Evolutionary conservation across 306 rosid genomes (phyloP).

Genomic region (Vigna unguiculata): DNA sequence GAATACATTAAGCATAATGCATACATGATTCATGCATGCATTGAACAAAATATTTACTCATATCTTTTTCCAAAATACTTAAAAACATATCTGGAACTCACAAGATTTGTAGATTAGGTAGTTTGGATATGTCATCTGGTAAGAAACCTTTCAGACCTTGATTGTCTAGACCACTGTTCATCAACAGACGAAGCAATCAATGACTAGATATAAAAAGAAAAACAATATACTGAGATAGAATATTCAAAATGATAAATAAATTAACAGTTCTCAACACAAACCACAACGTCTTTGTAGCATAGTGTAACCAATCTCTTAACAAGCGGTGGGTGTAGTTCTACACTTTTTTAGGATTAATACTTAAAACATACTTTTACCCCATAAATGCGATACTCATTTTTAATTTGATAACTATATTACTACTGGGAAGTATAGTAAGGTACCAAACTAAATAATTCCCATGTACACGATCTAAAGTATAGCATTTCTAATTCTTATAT

Average conservation of each 20-base stretch:
- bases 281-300: neutral
- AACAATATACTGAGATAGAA: constrained; percentile 13
- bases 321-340: neutral
- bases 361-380: neutral
- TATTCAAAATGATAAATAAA: neutral
- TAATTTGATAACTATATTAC: neutral
- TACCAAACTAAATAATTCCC: neutral
- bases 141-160: constrained; percentile 77
- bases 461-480: neutral
- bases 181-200: constrained; percentile 37
- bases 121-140: constrained; percentile 61
- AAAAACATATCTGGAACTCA: constrained; percentile 48
- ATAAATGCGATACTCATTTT: neutral
- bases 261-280: constrained; percentile 4
- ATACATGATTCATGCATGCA: constrained; percentile 4
- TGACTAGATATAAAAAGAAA: neutral
- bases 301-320: constrained; percentile 25
- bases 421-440: neutral
- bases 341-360: neutral
- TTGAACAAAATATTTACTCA: constrained; percentile 1
- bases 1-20: neutral
- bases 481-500: neutral
- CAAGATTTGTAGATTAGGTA: constrained; percentile 67
- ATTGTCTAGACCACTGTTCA: constrained; percentile 74
- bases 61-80: neutral